phyloP scores from a whole-genome alignment of 2,329 filamentous ascomycete species.

The Penicillium freii region DNA sequence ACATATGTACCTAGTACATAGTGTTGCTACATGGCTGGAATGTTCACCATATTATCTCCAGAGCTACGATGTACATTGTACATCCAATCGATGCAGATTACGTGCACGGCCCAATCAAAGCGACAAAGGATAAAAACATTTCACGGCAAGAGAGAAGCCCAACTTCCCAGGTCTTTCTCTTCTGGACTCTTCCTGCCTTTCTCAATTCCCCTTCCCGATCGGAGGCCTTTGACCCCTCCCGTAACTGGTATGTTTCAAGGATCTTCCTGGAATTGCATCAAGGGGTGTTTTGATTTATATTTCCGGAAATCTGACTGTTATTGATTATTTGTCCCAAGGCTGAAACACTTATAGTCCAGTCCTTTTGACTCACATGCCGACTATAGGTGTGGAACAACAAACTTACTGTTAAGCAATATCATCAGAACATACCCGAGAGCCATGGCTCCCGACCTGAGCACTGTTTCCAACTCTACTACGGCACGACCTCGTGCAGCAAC shows the following conservation, averaged over 20 bases:
- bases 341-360: slow-evolving; percentile 19
- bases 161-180: neutral
- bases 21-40: neutral
- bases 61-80: neutral
- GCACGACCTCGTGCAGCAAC: slow-evolving; percentile 35
- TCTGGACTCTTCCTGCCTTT: neutral
- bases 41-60: neutral
- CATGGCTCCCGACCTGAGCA: slow-evolving; percentile 50
- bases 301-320: slow-evolving; percentile 6
- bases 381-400: slow-evolving; percentile 1
- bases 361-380: slow-evolving; percentile 13
- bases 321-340: slow-evolving; percentile 5
- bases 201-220: neutral
- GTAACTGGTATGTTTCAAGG: slow-evolving; percentile 27
- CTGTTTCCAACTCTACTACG: slow-evolving; percentile 35
- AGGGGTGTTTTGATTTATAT: slow-evolving; percentile 27
- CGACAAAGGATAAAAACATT: slow-evolving; percentile 4
- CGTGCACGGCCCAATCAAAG: slow-evolving; percentile 14
- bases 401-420: neutral
- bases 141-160: neutral
- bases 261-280: slow-evolving; percentile 26
- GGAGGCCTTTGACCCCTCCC: neutral
- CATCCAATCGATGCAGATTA: slow-evolving; percentile 4
- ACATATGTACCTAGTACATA: neutral
- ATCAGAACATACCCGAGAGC: neutral